A percentile compares a stretch with the other conserved stretches of the same genome.
These are phyloP conservation scores for Batrachochytrium dendrobatidis DNA, from an alignment of 371 early-diverging fungal genomes.

Conservation along the genomic window DNA sequence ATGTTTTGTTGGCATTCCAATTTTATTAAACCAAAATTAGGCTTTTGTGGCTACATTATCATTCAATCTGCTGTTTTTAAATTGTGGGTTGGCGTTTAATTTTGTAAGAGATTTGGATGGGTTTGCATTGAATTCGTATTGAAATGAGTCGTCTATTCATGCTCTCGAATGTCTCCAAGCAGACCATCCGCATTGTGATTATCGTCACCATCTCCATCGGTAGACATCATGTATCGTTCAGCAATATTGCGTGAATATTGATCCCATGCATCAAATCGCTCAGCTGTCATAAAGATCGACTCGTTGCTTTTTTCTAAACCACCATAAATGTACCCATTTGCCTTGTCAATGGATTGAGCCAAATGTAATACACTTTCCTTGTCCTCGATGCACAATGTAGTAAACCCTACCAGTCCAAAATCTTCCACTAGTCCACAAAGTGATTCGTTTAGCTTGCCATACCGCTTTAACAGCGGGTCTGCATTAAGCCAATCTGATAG, in stretches of 20 bases:
- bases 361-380: slow-evolving; percentile 73
- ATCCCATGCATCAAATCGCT: not conserved
- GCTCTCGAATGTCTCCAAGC: not conserved
- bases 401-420: slow-evolving; percentile 82
- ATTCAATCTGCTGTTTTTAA: no score
- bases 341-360: slow-evolving; percentile 77
- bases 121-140: no score
- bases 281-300: not conserved
- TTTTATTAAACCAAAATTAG: no score
- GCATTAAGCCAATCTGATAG: slow-evolving; percentile 58
- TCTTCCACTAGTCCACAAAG: slow-evolving; percentile 86
- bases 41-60: no score
- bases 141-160: no score
- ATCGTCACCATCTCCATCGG: not conserved
- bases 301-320: slow-evolving; percentile 6
- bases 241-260: not conserved
- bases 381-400: slow-evolving; percentile 82
- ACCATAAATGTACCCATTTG: slow-evolving; percentile 64
- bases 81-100: no score
- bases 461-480: slow-evolving; percentile 58
- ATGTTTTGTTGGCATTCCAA: no score
- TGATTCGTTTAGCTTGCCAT: slow-evolving; percentile 66
- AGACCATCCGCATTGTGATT: not conserved
- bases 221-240: not conserved
- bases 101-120: no score